Conservation (phyloP, 2,329 filamentous ascomycete genomes). For the Penicillium sp. region DNA sequence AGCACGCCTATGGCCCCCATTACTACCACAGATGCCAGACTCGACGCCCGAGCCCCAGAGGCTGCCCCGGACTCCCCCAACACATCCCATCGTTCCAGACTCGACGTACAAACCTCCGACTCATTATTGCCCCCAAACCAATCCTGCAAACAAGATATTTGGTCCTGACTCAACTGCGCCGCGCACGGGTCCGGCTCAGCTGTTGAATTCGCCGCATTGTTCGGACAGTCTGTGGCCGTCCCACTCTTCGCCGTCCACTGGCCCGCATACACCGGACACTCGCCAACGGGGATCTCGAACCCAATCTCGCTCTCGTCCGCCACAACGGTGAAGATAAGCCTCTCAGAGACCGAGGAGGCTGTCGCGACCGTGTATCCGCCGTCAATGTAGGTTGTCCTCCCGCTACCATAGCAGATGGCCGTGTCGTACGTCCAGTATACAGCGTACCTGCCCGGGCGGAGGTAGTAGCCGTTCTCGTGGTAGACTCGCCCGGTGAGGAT, state of each 20-base stretch:
- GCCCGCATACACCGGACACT: conserved; percentile 2
- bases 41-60: neutral
- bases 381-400: neutral
- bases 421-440: conserved; percentile 3
- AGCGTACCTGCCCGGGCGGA: neutral
- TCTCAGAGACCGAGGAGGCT: neutral
- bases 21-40: neutral
- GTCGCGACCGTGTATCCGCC: neutral
- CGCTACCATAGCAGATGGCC: neutral
- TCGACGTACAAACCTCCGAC: conserved; percentile 6
- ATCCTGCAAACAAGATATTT: conserved; percentile 5
- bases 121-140: conserved; percentile 9
- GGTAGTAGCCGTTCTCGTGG: neutral
- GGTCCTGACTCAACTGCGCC: neutral
- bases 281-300: neutral
- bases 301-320: conserved; percentile 3
- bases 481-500: neutral
- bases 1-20: neutral
- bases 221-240: conserved; percentile 3
- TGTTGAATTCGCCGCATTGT: neutral
- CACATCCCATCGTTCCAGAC: conserved; percentile 3
- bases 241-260: neutral
- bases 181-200: conserved; percentile 1
- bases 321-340: conserved; percentile 1
- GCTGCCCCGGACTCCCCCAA: neutral